Evolutionary conservation across 495 filamentous ascomycete genomes (phyloP), one percentile per base, ranked within the genome.

Genomic region (Chaetomium fimeti): DNA sequence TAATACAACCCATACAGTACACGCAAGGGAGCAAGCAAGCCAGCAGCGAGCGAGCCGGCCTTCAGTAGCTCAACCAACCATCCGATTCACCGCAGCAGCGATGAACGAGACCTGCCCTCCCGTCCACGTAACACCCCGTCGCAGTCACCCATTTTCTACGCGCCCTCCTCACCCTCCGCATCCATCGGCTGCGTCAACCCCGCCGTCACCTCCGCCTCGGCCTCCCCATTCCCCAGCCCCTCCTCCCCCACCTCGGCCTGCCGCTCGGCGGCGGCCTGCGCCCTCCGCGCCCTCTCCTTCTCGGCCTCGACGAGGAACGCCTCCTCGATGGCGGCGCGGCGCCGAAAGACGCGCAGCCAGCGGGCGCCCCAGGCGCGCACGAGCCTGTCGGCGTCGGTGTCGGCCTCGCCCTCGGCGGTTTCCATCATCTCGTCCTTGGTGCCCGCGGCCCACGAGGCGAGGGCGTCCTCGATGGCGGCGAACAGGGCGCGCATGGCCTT

Each of bases 321-420:
- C 77, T 97, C 92, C 76, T 97, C 92, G 53, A 98, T 91, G 20
- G 87, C 89, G 64, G 85, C 83, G 77, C 91, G 90, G 24, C 94
- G 78, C 63, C 87, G 80, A 72, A 96, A 97, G 2, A 93, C 93
- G 48, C 89, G 83, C 52, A 92, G 76, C 94, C 94, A 98, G 20
- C 91, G 81, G 72, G 85, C 83, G 4, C 88, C 93, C 94, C 93
- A 97, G 62, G 84, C 83, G 65, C 85, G 83, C 52, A 97, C 81
- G 62, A 92, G 79, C 60, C 81, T 84, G 68, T 90, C 84, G 25
- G 82, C 82, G 52, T 81, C 79, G 36, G 77, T 71, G 42, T 75
- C 78, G 27, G 80, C 83, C 47, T 82, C 82, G 36, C 75, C 76
- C 18, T 79, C 75, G 29, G 74, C 74, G 22, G 77, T 71, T 72